phyloP scores from a whole-genome alignment of 192 early-diverging fungal genomes.

The Chytriomyces sp. region DNA sequence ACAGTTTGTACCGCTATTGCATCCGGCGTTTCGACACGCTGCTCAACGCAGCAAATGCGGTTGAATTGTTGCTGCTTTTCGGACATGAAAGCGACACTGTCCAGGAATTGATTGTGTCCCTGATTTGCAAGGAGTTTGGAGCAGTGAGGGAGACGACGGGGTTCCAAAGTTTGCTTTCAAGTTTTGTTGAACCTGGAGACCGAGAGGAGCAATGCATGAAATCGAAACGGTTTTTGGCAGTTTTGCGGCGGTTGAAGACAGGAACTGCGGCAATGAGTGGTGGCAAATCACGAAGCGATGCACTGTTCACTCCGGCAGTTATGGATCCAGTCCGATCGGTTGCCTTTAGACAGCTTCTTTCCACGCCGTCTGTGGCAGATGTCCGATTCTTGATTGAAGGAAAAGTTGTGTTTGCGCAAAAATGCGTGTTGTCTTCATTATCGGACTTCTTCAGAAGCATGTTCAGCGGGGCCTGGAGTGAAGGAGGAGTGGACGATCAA shows the following conservation, averaged over 20 bases:
- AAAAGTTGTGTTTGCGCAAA: slow-evolving; percentile 34
- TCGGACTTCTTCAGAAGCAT: slow-evolving; percentile 38
- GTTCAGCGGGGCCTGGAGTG: slow-evolving; percentile 30
- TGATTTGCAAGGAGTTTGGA: slow-evolving; percentile 10
- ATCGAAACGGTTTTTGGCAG: slow-evolving; percentile 16
- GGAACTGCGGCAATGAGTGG: neutral
- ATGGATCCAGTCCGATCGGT: slow-evolving; percentile 9
- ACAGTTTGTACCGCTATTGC: slow-evolving; percentile 6
- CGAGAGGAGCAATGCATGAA: neutral
- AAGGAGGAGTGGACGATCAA: neutral
- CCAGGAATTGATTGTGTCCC: slow-evolving; percentile 22
- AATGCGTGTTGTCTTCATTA: slow-evolving; percentile 26
- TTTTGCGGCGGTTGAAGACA: slow-evolving; percentile 20
- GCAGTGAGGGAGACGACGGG: neutral
- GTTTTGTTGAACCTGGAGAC: neutral
- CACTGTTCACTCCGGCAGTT: no score
- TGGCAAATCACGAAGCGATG: no score
- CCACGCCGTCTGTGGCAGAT: slow-evolving; percentile 35
- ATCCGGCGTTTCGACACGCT: neutral
- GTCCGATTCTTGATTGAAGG: slow-evolving; percentile 42
- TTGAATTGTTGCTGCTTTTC: neutral
- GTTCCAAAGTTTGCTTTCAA: slow-evolving; percentile 1
- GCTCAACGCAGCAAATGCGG: neutral
- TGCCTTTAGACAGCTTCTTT: slow-evolving; percentile 33
- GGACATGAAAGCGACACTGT: slow-evolving; percentile 4